A percentile compares a stretch with the other conserved stretches of the same genome.
These are phyloP conservation scores for Eragrostis curvula DNA, from an alignment of 176 grass and related monocot species.

Conservation along the genomic window DNA sequence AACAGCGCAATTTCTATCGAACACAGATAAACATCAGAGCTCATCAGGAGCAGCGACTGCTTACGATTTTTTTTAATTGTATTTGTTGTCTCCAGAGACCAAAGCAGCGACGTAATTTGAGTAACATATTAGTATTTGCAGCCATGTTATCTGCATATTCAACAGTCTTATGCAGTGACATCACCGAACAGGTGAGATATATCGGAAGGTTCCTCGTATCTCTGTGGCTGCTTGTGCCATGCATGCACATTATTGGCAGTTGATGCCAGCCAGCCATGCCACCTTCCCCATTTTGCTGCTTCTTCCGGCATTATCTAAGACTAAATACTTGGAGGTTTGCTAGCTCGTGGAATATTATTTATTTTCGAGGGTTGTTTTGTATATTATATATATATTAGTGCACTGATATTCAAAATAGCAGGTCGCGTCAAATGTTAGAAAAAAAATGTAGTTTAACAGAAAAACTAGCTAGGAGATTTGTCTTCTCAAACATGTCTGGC, in stretches of 20 bases:
- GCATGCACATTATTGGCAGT: not conserved
- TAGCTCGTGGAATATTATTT: not conserved
- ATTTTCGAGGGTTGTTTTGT: not conserved
- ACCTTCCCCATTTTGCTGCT: not conserved
- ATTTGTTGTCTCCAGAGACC: conserved; percentile 11
- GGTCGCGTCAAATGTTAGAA: too few species aligned
- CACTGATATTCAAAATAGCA: too few species aligned
- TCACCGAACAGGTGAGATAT: not conserved
- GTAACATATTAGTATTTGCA: not conserved
- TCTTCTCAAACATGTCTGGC: too few species aligned
- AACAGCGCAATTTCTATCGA: not conserved
- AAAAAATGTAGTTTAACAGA: too few species aligned
- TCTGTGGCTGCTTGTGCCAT: conserved; percentile 23
- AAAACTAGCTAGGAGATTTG: too few species aligned
- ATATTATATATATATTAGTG: not conserved
- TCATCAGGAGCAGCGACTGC: not conserved
- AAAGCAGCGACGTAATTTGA: conserved; percentile 24
- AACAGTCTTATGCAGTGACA: not conserved
- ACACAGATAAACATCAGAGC: not conserved
- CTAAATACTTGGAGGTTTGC: not conserved
- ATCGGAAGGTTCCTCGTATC: conserved; percentile 42
- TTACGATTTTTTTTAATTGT: not conserved
- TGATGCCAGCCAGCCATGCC: not conserved
- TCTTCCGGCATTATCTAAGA: not conserved
- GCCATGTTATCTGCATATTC: not conserved